Conservation (phyloP, 176 grass and related monocot species). For the Miscanthus lutarioriparius region DNA sequence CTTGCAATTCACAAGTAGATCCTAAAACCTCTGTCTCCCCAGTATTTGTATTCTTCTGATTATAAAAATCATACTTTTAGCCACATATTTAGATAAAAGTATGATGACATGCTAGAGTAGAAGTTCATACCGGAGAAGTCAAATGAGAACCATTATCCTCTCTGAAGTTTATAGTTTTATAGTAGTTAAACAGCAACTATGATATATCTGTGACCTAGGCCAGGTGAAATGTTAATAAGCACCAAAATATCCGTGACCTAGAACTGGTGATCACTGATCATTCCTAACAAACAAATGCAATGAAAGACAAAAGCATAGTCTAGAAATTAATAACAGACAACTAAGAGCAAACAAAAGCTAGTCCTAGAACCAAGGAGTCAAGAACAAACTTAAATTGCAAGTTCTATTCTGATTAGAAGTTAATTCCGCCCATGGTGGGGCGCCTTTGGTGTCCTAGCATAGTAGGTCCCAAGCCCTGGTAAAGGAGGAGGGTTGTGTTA, state of each 20-base stretch:
- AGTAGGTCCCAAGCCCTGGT: too few species aligned
- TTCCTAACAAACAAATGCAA: neutral
- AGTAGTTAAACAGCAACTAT: constrained; percentile 60
- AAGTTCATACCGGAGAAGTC: constrained; percentile 37
- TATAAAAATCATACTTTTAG: constrained; percentile 6
- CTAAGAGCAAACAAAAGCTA: neutral
- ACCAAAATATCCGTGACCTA: neutral
- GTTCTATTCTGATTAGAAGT: constrained; percentile 25
- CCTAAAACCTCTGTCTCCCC: neutral
- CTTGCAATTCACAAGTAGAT: constrained; percentile 31
- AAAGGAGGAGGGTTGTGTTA: too few species aligned
- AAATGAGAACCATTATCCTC: constrained; percentile 39
- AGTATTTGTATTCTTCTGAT: constrained; percentile 36
- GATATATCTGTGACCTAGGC: constrained; percentile 79
- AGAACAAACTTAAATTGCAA: constrained; percentile 1
- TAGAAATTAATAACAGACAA: neutral
- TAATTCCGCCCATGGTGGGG: too few species aligned
- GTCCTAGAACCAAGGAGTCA: neutral
- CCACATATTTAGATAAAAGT: neutral
- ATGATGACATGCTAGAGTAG: neutral
- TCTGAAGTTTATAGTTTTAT: constrained; percentile 61
- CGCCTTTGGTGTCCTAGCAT: too few species aligned
- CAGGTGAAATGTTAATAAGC: constrained; percentile 30
- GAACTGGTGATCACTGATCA: neutral
- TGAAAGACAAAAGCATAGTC: neutral